Evolutionary conservation across 2,329 filamentous ascomycete species (phyloP).

Genomic region (Fusarium nanum): DNA sequence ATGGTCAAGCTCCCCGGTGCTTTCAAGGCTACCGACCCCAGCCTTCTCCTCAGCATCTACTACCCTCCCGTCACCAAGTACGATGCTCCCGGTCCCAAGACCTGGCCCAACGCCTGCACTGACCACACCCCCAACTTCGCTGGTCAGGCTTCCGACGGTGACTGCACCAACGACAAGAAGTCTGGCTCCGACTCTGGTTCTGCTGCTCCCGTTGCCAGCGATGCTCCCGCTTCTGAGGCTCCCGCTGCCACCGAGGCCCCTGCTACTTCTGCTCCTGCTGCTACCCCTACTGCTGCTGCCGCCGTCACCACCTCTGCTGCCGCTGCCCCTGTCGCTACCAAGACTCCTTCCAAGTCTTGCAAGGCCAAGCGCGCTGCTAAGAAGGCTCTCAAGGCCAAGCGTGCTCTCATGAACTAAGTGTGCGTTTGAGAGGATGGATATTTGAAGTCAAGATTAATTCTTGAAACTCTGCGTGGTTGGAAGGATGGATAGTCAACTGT

Average conservation of each 20-base stretch:
- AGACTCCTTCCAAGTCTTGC: slow-evolving; percentile 31
- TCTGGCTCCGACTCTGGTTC: slow-evolving; percentile 39
- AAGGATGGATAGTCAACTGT: slow-evolving; percentile 26
- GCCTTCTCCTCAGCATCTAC: slow-evolving; percentile 52
- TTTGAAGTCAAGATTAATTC: slow-evolving; percentile 6
- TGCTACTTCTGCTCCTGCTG: slow-evolving; percentile 17
- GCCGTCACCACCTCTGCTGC: slow-evolving; percentile 13
- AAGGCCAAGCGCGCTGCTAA: slow-evolving; percentile 39
- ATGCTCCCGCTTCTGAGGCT: slow-evolving; percentile 26
- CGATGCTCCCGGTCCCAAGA: slow-evolving; percentile 49
- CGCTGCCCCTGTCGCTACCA: slow-evolving; percentile 32
- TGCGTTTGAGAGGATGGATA: not conserved
- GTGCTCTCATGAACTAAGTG: slow-evolving; percentile 10
- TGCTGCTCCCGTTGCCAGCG: slow-evolving; percentile 23
- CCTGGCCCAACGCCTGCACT: slow-evolving; percentile 52
- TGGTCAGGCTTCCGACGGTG: slow-evolving; percentile 50
- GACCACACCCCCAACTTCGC: slow-evolving; percentile 54
- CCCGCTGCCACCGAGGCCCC: slow-evolving; percentile 29
- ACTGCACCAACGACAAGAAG: slow-evolving; percentile 50
- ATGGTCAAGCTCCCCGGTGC: slow-evolving; percentile 51
- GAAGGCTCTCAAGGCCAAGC: slow-evolving; percentile 22
- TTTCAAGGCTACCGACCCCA: slow-evolving; percentile 50
- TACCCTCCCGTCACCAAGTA: slow-evolving; percentile 51
- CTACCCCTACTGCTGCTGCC: slow-evolving; percentile 1
- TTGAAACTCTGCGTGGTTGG: slow-evolving; percentile 19